Base-by-base conservation (phyloP, 106 monocot species). In the Dendrobium chrysotoxum region DNA sequence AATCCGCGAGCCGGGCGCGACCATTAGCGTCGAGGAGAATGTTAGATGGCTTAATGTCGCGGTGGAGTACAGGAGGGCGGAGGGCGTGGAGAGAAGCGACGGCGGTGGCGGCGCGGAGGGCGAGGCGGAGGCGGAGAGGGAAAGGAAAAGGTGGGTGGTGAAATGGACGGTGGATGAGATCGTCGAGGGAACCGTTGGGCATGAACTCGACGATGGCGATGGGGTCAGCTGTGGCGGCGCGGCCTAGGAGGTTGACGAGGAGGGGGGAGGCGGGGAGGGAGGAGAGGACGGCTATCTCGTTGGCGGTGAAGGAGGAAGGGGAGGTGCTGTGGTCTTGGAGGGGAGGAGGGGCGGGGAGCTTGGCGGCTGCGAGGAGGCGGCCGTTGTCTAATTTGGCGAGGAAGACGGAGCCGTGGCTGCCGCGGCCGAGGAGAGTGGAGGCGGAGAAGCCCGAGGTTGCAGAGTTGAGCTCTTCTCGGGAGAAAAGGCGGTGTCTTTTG, bases 321-420 rank as follows among this genome's bases (percentile, higher is more conserved):
- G 11, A 11, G 13, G 46, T 46, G 12, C 10, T 46, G 7, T 6
- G 50, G 50, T 50, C 13, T 50, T 13, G 50, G 2, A 50, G 50
- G 0, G 50, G 50, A 50, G 50, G 50, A 11, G 40, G 40, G 25
- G 75, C 45, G 82, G 26, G 70, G 3, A 86, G 83, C 74, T 74
- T 90, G 81, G 92, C 94, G 28, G 92, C 87, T 9, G 93, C 93
- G 21, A 90, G 35, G 70, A 35, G 70, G 31, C 80, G 4, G 78
- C 79, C 42, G 57, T 50, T 81, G 35, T 70, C 79, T 35, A 96
- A 84, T 26, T n/a, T 57, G 44, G 79, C 96, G 54, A 79, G 87
- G 90, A 90, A 93, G 77, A 96, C 93, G 25, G 71, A 78, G n/a
- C 96, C 96, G 78, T 96, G 96, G 90, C 96, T 96, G n/a, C 96